Conservation (phyloP, 192 early-diverging fungal genomes). For the Fimicolochytrium jonesii region DNA sequence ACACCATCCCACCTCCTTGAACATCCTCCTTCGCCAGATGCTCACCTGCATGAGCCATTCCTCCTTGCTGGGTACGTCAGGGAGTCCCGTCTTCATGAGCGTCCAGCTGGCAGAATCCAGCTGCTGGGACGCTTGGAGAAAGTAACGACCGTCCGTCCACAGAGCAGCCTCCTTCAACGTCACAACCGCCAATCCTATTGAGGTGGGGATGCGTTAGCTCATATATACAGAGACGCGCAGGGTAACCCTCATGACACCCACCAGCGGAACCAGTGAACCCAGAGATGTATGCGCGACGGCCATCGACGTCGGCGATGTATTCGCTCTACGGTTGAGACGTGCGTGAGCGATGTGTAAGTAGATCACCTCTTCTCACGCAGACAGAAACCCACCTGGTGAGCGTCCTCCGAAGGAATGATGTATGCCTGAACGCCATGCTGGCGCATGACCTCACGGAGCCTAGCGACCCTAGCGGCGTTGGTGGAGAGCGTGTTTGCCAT, state of each 20-base stretch:
- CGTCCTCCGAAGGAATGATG: conserved; percentile 92
- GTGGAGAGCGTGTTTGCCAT: conserved; percentile 31
- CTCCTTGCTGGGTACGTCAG: conserved; percentile 84
- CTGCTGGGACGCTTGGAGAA: conserved; percentile 90
- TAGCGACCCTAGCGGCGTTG: conserved; percentile 41
- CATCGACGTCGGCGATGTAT: conserved; percentile 88
- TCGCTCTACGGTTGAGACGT: conserved; percentile 81
- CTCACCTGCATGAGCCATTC: conserved; percentile 69
- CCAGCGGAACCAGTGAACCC: conserved; percentile 99
- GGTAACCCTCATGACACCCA: too few species aligned
- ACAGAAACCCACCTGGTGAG: conserved; percentile 89
- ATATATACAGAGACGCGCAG: too few species aligned
- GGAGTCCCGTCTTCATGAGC: conserved; percentile 87
- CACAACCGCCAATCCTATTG: conserved; percentile 76
- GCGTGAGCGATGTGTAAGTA: too few species aligned
- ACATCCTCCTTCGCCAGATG: neutral
- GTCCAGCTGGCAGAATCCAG: conserved; percentile 91
- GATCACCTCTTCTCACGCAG: too few species aligned
- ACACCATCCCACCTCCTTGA: neutral
- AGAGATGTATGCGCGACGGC: conserved; percentile 83
- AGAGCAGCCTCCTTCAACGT: conserved; percentile 73
- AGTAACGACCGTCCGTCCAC: conserved; percentile 98
- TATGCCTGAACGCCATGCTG: conserved; percentile 38
- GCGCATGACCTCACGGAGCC: conserved; percentile 59
- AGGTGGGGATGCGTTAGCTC: too few species aligned